Evolutionary conservation across 371 early-diverging fungal species (phyloP).

Genomic region (Mucor saturninus): DNA sequence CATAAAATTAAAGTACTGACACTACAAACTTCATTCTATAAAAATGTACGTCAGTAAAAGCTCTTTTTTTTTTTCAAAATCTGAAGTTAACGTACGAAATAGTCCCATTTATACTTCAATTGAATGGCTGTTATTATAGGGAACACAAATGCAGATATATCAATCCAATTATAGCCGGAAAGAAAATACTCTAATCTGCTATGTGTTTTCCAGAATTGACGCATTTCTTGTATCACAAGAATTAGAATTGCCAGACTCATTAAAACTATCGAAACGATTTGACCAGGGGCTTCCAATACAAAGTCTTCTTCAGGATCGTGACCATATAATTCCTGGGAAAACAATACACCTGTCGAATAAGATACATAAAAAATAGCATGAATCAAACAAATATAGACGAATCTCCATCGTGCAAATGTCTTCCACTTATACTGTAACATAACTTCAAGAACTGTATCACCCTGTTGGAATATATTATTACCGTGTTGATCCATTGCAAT

Average conservation of each 20-base stretch:
- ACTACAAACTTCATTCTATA: not conserved
- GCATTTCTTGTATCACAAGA: constrained; percentile 2
- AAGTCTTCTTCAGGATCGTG: not conserved
- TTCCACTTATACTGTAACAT: constrained; percentile 21
- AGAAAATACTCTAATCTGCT: constrained; percentile 2
- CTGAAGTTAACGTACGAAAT: constrained; percentile 3
- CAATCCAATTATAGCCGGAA: constrained; percentile 17
- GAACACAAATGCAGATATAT: constrained; percentile 11
- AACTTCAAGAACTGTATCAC: constrained; percentile 19
- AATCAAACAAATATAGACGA: not conserved
- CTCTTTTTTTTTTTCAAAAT: not conserved
- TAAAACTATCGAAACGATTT: constrained; percentile 6
- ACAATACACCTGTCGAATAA: constrained; percentile 14
- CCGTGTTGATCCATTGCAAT: constrained; percentile 1
- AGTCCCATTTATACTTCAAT: not conserved
- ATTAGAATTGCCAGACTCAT: constrained; percentile 5
- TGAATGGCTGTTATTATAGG: constrained; percentile 1
- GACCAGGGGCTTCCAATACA: not conserved
- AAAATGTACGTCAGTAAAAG: too few species aligned
- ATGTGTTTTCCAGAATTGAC: not conserved
- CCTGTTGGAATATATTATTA: constrained; percentile 18
- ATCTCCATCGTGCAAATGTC: constrained; percentile 5
- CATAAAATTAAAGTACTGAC: constrained; percentile 9
- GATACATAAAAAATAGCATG: constrained; percentile 8
- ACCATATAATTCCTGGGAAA: constrained; percentile 7